A percentile compares a stretch with the other conserved stretches of the same genome.
Evolutionary conservation across 495 filamentous ascomycete genomes (phyloP).

Genomic region (Penicillium nucicola): DNA sequence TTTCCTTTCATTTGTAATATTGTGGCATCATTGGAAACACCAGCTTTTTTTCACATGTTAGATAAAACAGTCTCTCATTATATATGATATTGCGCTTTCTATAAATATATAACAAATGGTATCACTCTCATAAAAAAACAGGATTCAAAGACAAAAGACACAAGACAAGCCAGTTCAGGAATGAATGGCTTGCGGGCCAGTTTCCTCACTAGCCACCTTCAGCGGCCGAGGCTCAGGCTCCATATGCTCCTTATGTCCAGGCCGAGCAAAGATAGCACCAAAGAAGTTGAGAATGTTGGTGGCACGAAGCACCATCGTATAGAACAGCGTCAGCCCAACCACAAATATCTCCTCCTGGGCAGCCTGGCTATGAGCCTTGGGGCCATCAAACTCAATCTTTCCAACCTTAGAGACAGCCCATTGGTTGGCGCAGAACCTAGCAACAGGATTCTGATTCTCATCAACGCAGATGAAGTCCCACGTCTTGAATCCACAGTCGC

Average conservation of each 20-base stretch:
- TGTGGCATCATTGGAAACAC: not conserved
- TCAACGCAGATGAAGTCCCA: constrained; percentile 38
- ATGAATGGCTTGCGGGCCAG: not conserved
- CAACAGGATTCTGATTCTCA: constrained; percentile 27
- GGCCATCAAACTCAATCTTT: constrained; percentile 29
- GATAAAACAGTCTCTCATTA: not conserved
- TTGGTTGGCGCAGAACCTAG: constrained; percentile 20
- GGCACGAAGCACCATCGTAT: constrained; percentile 23
- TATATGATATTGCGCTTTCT: no score
- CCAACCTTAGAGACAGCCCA: constrained; percentile 29
- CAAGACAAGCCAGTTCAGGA: not conserved
- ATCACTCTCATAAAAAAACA: not conserved
- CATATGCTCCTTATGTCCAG: constrained; percentile 8
- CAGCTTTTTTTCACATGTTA: no score
- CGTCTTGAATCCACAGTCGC: constrained; percentile 21
- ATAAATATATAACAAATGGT: not conserved
- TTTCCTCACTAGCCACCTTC: not conserved
- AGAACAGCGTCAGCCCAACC: constrained; percentile 26
- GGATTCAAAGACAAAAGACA: not conserved
- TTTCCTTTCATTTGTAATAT: constrained; percentile 4
- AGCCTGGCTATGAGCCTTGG: constrained; percentile 7
- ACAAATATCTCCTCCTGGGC: constrained; percentile 34
- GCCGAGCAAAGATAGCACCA: constrained; percentile 20
- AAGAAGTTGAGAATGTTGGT: constrained; percentile 24
- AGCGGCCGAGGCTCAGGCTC: not conserved